These are phyloP conservation scores for Panellus pusillus DNA, from an alignment of 768 basidiomycete genomes.

Conservation along the genomic window DNA sequence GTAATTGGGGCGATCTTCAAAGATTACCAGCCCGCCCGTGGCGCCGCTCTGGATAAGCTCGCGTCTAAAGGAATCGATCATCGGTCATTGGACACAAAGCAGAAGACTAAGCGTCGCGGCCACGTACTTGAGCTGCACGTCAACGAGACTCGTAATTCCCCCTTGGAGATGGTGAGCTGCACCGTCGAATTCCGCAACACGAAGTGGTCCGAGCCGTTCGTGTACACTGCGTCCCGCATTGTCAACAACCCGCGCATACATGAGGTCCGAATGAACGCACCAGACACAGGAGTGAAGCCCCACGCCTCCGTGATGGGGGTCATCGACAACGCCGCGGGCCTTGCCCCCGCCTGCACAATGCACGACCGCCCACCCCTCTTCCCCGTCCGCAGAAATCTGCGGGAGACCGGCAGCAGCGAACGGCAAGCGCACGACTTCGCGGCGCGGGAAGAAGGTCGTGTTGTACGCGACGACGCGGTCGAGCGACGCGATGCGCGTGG, in stretches of 20 bases:
- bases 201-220: conserved; percentile 67
- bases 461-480: conserved; percentile 72
- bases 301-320: conserved; percentile 42
- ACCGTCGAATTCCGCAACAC: conserved; percentile 71
- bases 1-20: conserved; percentile 85
- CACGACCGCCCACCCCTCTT: conserved; percentile 70
- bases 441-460: conserved; percentile 76
- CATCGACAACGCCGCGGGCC: conserved; percentile 35
- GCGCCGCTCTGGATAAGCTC: conserved; percentile 75
- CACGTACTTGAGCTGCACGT: conserved; percentile 67
- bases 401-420: conserved; percentile 50
- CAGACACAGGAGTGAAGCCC: conserved; percentile 63
- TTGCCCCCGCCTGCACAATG: conserved; percentile 46
- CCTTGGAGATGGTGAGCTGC: conserved; percentile 75
- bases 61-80: conserved; percentile 48
- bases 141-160: conserved; percentile 84
- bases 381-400: conserved; percentile 67
- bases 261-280: conserved; percentile 34
- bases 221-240: conserved; percentile 44
- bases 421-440: conserved; percentile 75
- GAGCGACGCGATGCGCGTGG: conserved; percentile 35
- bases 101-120: not conserved
- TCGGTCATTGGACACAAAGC: not conserved
- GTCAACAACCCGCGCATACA: not conserved
- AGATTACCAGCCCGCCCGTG: conserved; percentile 86